Conservation (phyloP, 371 early-diverging fungal species). For the Syncephalastrum monosporum region DNA sequence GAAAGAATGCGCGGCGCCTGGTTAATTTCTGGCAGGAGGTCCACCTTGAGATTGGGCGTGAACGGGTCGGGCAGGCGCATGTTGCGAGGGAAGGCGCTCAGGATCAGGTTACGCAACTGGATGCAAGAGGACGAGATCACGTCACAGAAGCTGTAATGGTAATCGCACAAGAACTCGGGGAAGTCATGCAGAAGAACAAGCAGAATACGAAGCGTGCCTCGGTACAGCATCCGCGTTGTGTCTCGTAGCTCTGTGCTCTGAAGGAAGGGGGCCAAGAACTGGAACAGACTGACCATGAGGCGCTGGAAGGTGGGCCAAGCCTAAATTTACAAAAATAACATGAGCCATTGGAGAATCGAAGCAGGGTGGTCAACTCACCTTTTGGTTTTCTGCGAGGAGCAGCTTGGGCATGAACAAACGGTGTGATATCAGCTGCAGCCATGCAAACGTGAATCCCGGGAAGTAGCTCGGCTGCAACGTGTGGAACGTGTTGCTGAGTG, state of each 20-base stretch:
- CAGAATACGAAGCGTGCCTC: conserved; percentile 86
- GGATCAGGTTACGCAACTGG: conserved; percentile 92
- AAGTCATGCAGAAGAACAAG: conserved; percentile 94
- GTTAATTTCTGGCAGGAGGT: conserved; percentile 82
- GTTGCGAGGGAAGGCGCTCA: conserved; percentile 91
- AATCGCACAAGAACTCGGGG: conserved; percentile 94
- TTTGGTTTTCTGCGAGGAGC: conserved; percentile 70
- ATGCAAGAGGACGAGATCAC: conserved; percentile 91
- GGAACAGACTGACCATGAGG: conserved; percentile 79
- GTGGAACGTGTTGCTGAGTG: conserved; percentile 81
- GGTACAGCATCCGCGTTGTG: conserved; percentile 83
- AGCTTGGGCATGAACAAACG: conserved; percentile 90
- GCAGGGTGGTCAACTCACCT: conserved; percentile 23
- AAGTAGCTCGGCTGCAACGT: conserved; percentile 83
- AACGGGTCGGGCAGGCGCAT: conserved; percentile 97
- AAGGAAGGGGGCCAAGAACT: conserved; percentile 87
- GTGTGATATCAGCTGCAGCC: conserved; percentile 93
- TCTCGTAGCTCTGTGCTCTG: conserved; percentile 68
- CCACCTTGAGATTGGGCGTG: conserved; percentile 92
- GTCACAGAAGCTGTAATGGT: conserved; percentile 90
- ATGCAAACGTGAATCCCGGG: conserved; percentile 96
- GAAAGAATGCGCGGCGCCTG: conserved; percentile 84
- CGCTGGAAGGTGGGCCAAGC: conserved; percentile 89
- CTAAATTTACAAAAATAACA: conserved; percentile 1
- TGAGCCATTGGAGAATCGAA: conserved; percentile 15